Percentiles rank a stretch among this genome's conserved stretches.
These are phyloP conservation scores for Arthromyces matolae DNA, from an alignment of 768 basidiomycete species.

Conservation along the genomic window DNA sequence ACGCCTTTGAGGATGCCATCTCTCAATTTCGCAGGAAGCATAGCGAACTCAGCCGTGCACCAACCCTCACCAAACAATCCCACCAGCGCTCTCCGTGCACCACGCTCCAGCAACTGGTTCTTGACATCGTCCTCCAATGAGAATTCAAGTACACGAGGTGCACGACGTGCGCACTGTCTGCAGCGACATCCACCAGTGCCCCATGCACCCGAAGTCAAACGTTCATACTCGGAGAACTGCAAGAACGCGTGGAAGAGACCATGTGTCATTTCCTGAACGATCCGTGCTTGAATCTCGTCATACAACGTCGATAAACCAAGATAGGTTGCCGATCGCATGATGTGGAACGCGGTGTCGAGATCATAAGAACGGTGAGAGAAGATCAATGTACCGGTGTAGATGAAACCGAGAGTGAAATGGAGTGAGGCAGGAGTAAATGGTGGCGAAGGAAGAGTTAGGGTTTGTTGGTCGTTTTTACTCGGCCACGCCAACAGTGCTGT, in stretches of 20 bases:
- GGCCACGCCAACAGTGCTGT: constrained; percentile 70
- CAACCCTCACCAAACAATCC: constrained; percentile 87
- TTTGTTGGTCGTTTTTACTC: constrained; percentile 43
- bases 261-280: constrained; percentile 86
- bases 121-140: constrained; percentile 72
- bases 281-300: constrained; percentile 76
- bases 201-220: constrained; percentile 71
- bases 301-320: constrained; percentile 71
- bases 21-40: constrained; percentile 59
- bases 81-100: constrained; percentile 72
- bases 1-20: constrained; percentile 73
- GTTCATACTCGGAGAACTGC: constrained; percentile 75
- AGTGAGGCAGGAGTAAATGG: constrained; percentile 94
- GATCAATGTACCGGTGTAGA: constrained; percentile 91
- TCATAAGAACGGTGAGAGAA: constrained; percentile 94
- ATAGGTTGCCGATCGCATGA: constrained; percentile 80
- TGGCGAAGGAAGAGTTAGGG: constrained; percentile 77
- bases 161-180: constrained; percentile 75
- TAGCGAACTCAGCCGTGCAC: constrained; percentile 79
- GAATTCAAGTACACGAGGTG: constrained; percentile 82
- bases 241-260: constrained; percentile 85
- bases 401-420: constrained; percentile 90
- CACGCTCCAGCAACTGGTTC: constrained; percentile 65
- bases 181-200: constrained; percentile 83
- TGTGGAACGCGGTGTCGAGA: constrained; percentile 85